These are phyloP conservation scores for Patellaria atrata DNA, from an alignment of 495 filamentous ascomycete species.

Conservation along the genomic window DNA sequence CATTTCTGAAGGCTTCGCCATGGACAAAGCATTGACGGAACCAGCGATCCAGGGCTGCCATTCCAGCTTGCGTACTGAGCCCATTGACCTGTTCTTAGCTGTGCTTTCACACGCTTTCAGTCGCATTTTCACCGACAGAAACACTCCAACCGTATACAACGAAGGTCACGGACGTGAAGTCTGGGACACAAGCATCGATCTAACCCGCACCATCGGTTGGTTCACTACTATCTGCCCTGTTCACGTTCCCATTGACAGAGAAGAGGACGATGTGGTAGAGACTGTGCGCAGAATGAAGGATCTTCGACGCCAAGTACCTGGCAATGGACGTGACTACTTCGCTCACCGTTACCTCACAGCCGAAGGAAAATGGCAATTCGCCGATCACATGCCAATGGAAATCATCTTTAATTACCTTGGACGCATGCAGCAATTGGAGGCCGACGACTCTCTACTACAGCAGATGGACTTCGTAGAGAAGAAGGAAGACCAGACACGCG, in stretches of 20 bases:
- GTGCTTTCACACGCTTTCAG: conserved; percentile 17
- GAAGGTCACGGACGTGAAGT: conserved; percentile 18
- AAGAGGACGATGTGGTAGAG: conserved; percentile 13
- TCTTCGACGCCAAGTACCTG: conserved; percentile 9
- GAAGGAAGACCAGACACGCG: conserved; percentile 25
- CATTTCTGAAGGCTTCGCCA: conserved; percentile 11
- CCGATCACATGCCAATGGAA: conserved; percentile 23
- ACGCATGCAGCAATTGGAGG: conserved; percentile 29
- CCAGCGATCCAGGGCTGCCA: conserved; percentile 2
- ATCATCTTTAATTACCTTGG: conserved; percentile 35
- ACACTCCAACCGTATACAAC: conserved; percentile 16
- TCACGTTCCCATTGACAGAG: conserved; percentile 9
- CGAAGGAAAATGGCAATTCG: conserved; percentile 8
- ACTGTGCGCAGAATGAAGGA: conserved; percentile 16
- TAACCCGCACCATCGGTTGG: conserved; percentile 19
- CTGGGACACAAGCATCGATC: conserved; percentile 14
- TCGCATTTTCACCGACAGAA: conserved; percentile 12
- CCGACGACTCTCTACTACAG: conserved; percentile 22
- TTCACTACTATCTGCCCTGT: conserved; percentile 20
- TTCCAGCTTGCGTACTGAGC: conserved; percentile 9
- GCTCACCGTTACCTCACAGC: conserved; percentile 14
- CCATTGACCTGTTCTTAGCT: conserved; percentile 15
- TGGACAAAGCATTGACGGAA: conserved; percentile 11
- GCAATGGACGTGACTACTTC: conserved; percentile 19
- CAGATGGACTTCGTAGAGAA: conserved; percentile 9